A percentile compares a stretch with the other conserved stretches of the same genome.
Conservation (phyloP, 2,329 filamentous ascomycete species). For the Diaporthe sp. region DNA sequence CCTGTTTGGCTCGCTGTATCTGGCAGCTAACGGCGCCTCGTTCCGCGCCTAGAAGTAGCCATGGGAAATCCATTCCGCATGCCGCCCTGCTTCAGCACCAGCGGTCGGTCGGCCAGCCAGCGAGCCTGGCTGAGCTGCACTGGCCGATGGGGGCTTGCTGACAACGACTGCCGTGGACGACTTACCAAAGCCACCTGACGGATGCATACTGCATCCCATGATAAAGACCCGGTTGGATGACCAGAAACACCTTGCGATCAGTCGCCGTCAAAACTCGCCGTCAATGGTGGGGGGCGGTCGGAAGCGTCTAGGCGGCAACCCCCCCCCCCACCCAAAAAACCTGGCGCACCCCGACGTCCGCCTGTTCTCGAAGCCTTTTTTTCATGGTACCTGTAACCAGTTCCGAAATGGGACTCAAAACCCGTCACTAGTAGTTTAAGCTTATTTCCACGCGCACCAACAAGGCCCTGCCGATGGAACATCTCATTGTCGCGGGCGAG, state of each 20-base stretch:
- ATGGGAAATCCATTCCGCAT: slow-evolving; percentile 33
- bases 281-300: neutral
- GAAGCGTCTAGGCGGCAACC: slow-evolving; percentile 14
- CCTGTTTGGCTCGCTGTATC: slow-evolving; percentile 29
- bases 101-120: slow-evolving; percentile 7
- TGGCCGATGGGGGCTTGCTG: slow-evolving; percentile 27
- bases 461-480: slow-evolving; percentile 20
- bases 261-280: neutral
- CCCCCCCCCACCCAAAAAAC: neutral
- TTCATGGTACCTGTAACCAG: neutral
- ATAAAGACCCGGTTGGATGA: slow-evolving; percentile 32
- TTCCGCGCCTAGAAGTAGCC: slow-evolving; percentile 33
- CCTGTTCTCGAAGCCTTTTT: neutral
- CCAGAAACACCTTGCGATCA: slow-evolving; percentile 28
- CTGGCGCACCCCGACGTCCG: neutral
- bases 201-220: slow-evolving; percentile 31
- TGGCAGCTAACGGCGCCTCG: slow-evolving; percentile 33
- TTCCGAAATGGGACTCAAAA: slow-evolving; percentile 19
- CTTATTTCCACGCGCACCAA: slow-evolving; percentile 28
- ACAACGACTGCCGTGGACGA: slow-evolving; percentile 31
- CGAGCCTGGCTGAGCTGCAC: neutral
- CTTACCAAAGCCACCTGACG: slow-evolving; percentile 25
- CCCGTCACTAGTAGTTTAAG: slow-evolving; percentile 32
- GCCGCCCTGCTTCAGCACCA: slow-evolving; percentile 21
- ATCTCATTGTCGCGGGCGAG: neutral